These are phyloP conservation scores for Dendrocalamus latiflorus DNA, from an alignment of 202 grass and related monocot species.

Conservation along the genomic window DNA sequence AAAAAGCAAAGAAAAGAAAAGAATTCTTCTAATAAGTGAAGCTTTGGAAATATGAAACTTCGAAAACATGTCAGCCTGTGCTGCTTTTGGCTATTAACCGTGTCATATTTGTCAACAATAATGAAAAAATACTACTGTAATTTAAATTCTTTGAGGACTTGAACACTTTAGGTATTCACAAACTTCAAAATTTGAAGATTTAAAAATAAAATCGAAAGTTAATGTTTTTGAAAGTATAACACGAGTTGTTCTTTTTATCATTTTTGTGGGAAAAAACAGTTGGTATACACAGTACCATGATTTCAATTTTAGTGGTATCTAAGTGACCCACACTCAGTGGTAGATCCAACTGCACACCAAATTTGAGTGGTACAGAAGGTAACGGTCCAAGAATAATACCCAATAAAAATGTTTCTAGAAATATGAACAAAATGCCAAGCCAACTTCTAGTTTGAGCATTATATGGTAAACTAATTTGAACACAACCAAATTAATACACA, in stretches of 20 bases:
- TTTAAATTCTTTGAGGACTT: background rate
- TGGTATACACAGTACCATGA: background rate
- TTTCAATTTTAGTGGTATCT: background rate
- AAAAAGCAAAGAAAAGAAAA: background rate
- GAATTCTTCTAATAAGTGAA: background rate
- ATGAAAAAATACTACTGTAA: background rate
- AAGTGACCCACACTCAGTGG: background rate
- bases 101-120: background rate
- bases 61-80: background rate
- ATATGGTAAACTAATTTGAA: background rate
- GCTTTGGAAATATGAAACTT: constrained; percentile 5
- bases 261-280: no score
- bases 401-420: background rate
- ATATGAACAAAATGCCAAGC: background rate
- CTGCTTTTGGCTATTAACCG: background rate
- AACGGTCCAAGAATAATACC: background rate
- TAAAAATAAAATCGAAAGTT: background rate
- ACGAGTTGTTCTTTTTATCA: background rate
- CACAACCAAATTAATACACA: background rate
- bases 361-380: background rate
- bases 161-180: background rate
- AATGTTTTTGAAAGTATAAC: background rate
- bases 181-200: background rate
- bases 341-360: background rate
- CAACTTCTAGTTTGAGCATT: background rate